phyloP scores from a whole-genome alignment of 2,329 filamentous ascomycete species.

The Fusarium circinatum region DNA sequence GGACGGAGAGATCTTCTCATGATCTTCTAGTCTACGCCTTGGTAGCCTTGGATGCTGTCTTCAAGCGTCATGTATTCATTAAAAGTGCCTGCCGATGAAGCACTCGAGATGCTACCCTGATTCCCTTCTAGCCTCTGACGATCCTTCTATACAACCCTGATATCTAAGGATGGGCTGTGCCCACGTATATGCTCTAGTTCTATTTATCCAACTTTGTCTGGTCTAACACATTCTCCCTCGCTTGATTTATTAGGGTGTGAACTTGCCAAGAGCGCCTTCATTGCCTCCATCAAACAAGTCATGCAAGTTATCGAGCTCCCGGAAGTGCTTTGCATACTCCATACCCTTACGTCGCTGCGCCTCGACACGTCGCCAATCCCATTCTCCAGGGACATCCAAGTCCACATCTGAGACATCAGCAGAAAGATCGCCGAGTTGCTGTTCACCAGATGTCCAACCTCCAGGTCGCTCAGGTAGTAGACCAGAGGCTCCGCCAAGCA shows the following conservation, averaged over 20 bases:
- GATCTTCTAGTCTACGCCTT: background rate
- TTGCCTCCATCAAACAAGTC: constrained; percentile 64
- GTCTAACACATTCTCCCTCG: background rate
- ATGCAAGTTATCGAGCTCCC: constrained; percentile 64
- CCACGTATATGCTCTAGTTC: background rate
- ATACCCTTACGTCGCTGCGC: constrained; percentile 65
- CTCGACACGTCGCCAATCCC: constrained; percentile 70
- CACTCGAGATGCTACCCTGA: background rate
- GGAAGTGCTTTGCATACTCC: constrained; percentile 65
- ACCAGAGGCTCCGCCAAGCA: constrained; percentile 72
- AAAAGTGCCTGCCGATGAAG: background rate
- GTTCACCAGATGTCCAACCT: constrained; percentile 65
- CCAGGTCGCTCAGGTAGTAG: constrained; percentile 79
- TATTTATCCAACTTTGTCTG: background rate
- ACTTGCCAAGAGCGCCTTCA: constrained; percentile 62
- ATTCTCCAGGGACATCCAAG: constrained; percentile 52
- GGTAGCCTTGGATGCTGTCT: background rate
- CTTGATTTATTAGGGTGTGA: constrained; percentile 54
- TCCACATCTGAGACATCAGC: constrained; percentile 52
- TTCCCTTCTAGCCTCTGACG: background rate
- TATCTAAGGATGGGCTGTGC: background rate
- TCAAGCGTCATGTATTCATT: background rate
- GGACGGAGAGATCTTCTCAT: background rate
- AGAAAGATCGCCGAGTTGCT: constrained; percentile 53
- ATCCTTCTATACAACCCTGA: background rate